phyloP scores from a whole-genome alignment of 495 filamentous ascomycete genomes.

The Penicillium nucicola region DNA sequence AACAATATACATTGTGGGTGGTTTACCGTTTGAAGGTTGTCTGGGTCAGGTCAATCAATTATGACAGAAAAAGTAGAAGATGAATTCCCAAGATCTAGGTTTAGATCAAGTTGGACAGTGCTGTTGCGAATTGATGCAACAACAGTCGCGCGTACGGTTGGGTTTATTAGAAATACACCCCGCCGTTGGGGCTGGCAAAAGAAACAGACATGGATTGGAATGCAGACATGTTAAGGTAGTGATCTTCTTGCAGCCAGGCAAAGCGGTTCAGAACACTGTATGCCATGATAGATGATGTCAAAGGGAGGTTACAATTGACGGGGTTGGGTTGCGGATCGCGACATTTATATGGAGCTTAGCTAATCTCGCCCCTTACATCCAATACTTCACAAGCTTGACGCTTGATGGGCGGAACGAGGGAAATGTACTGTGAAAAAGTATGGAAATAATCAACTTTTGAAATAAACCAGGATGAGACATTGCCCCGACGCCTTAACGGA shows the following conservation, averaged over 20 bases:
- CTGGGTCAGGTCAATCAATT: background rate
- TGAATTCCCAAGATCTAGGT: background rate
- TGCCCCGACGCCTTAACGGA: conserved; percentile 40
- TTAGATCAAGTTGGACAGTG: conserved; percentile 12
- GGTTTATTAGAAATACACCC: conserved; percentile 56
- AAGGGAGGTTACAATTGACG: background rate
- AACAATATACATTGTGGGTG: background rate
- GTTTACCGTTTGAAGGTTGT: conserved; percentile 2
- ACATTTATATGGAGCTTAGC: conserved; percentile 16
- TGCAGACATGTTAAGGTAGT: conserved; percentile 7
- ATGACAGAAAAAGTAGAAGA: background rate
- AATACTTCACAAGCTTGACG: background rate
- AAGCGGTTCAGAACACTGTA: conserved; percentile 28
- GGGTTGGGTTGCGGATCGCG: background rate
- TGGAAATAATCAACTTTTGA: conserved; percentile 18
- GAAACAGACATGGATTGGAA: conserved; percentile 36
- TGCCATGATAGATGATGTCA: conserved; percentile 22
- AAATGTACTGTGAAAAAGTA: background rate
- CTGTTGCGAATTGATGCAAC: conserved; percentile 33
- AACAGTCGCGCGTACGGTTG: conserved; percentile 19
- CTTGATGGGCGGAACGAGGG: background rate
- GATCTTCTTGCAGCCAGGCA: conserved; percentile 23
- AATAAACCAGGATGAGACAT: conserved; percentile 24
- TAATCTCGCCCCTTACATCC: conserved; percentile 14
- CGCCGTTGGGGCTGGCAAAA: conserved; percentile 70